These are phyloP conservation scores for Serendipita sp. DNA, from an alignment of 768 basidiomycete species.

Conservation along the genomic window DNA sequence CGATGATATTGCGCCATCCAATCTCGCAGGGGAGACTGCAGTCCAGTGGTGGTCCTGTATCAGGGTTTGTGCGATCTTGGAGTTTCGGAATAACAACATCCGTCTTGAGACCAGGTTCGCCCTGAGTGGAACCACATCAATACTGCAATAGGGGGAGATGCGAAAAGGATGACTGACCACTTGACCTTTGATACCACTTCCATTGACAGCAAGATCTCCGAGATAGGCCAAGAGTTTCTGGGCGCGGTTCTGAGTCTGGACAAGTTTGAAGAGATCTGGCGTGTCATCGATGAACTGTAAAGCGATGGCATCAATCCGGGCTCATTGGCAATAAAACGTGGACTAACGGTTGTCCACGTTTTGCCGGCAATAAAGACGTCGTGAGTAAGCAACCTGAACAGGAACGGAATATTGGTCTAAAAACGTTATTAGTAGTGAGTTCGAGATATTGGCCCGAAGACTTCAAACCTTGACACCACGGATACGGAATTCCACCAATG, in stretches of 20 bases:
- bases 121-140: constrained; percentile 23
- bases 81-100: constrained; percentile 75
- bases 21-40: constrained; percentile 63
- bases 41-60: constrained; percentile 55
- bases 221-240: constrained; percentile 94
- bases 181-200: constrained; percentile 95
- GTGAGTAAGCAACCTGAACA: constrained; percentile 94
- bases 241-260: constrained; percentile 93
- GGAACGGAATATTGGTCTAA: constrained; percentile 97
- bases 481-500: constrained; percentile 98
- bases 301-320: not conserved
- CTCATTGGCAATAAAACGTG: not conserved
- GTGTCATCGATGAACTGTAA: constrained; percentile 95
- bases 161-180: constrained; percentile 22
- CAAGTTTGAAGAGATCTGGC: constrained; percentile 97
- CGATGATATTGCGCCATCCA: constrained; percentile 98
- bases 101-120: constrained; percentile 84
- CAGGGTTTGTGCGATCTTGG: constrained; percentile 56
- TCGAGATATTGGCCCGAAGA: not conserved
- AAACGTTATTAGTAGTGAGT: not conserved
- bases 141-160: not conserved
- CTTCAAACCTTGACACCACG: constrained; percentile 81
- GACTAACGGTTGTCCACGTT: constrained; percentile 85
- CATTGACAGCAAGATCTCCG: constrained; percentile 95
- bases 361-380: constrained; percentile 90